These are phyloP conservation scores for Lentinus tigrinus DNA, from an alignment of 768 basidiomycete genomes.

Conservation along the genomic window DNA sequence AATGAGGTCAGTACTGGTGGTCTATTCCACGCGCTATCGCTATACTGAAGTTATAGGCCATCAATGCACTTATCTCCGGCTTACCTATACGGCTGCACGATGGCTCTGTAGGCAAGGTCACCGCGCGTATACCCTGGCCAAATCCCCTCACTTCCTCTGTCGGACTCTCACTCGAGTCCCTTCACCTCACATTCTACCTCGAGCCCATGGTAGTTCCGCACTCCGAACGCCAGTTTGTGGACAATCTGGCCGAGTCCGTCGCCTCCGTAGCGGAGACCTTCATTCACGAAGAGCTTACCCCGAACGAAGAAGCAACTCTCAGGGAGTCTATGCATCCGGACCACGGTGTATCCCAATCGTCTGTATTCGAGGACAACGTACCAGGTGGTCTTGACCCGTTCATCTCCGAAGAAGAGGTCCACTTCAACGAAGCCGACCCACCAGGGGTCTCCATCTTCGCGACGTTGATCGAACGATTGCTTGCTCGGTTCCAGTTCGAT, in stretches of 20 bases:
- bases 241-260: conserved; percentile 74
- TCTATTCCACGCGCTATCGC: conserved; percentile 17
- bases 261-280: conserved; percentile 84
- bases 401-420: conserved; percentile 41
- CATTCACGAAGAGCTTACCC: conserved; percentile 76
- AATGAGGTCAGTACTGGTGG: conserved; percentile 52
- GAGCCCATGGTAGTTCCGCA: conserved; percentile 23
- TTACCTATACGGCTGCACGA: conserved; percentile 68
- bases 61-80: conserved; percentile 65
- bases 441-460: conserved; percentile 81
- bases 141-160: conserved; percentile 77
- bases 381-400: conserved; percentile 73
- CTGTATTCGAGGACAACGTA: conserved; percentile 38
- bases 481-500: conserved; percentile 78
- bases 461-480: conserved; percentile 72
- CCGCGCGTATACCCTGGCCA: conserved; percentile 81
- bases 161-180: conserved; percentile 64
- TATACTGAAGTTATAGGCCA: conserved; percentile 52
- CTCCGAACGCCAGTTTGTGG: conserved; percentile 17
- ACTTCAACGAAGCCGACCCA: conserved; percentile 53
- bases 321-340: conserved; percentile 65
- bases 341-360: conserved; percentile 24
- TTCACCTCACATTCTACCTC: conserved; percentile 66
- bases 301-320: conserved; percentile 68
- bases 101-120: conserved; percentile 73